phyloP scores from a whole-genome alignment of 2,329 filamentous ascomycete genomes.

The Talaromyces funiculosus region DNA sequence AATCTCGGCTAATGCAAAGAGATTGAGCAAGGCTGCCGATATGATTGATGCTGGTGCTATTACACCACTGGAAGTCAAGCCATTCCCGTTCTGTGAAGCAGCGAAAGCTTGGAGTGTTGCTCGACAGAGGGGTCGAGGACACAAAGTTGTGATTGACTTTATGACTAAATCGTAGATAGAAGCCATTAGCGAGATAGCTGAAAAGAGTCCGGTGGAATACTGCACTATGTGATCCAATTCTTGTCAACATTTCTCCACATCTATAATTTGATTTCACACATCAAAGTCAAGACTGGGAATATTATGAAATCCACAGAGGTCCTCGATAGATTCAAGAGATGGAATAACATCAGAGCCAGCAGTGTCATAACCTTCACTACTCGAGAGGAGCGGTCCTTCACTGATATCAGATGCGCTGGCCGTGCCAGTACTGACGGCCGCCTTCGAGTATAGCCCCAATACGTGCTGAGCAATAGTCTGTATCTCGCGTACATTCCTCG shows the following conservation, averaged over 20 bases:
- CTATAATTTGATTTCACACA: not conserved
- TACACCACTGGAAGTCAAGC: not conserved
- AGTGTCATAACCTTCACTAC: not conserved
- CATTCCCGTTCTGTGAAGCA: not conserved
- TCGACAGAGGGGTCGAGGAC: not conserved
- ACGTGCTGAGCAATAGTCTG: conserved; percentile 36
- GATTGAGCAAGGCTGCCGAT: not conserved
- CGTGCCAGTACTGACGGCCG: not conserved
- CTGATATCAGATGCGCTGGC: not conserved
- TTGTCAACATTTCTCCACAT: not conserved
- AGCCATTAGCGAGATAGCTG: not conserved
- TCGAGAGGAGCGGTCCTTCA: not conserved
- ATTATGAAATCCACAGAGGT: conserved; percentile 20
- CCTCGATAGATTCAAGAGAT: conserved; percentile 16
- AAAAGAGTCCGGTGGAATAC: too few species aligned
- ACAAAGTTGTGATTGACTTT: not conserved
- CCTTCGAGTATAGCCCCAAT: conserved; percentile 15
- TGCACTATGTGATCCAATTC: not conserved
- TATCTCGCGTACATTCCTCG: conserved; percentile 35
- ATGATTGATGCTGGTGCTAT: not conserved
- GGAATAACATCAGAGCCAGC: conserved; percentile 11
- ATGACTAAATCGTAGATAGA: not conserved
- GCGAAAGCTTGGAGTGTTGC: not conserved
- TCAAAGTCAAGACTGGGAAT: not conserved
- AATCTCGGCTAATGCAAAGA: not conserved